Conservation (phyloP, 352 stramenopile genomes). For the Phytopythium chamaehyphon region DNA sequence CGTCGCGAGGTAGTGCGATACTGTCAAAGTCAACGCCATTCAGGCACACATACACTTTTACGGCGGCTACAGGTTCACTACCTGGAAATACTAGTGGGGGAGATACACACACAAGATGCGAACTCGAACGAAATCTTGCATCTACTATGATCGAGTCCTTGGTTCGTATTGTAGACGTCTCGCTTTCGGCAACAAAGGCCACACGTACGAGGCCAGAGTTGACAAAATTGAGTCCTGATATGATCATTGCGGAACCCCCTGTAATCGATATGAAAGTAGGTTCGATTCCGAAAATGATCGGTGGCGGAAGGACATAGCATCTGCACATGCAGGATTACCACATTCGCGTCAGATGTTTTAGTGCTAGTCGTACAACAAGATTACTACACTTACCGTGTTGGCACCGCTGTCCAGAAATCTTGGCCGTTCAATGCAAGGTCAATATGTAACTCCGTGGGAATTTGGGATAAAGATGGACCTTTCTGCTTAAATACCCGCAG, state of each 20-base stretch:
- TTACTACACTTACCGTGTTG: conserved; percentile 9
- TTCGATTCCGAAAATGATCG: conserved; percentile 33
- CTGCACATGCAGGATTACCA: too few relatives aligned
- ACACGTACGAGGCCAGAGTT: conserved; percentile 34
- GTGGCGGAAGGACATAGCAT: conserved; percentile 31
- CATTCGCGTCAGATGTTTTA: too few relatives aligned
- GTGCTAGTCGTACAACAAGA: too few relatives aligned
- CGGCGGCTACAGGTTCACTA: background rate
- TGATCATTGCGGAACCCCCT: conserved; percentile 29
- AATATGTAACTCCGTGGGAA: conserved; percentile 47
- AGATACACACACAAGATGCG: conserved; percentile 36
- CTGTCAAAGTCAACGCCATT: conserved; percentile 68
- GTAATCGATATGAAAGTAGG: conserved; percentile 37
- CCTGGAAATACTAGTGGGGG: conserved; percentile 17
- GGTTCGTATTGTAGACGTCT: background rate
- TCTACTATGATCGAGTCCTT: conserved; percentile 29
- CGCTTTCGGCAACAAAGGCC: conserved; percentile 27
- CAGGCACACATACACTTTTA: conserved; percentile 43
- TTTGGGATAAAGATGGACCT: conserved; percentile 16
- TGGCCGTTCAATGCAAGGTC: conserved; percentile 65
- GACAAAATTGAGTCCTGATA: conserved; percentile 55
- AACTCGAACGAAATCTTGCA: conserved; percentile 46
- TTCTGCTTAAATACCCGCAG: conserved; percentile 43
- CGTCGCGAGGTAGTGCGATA: conserved; percentile 35
- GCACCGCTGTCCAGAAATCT: conserved; percentile 52